Percentiles rank a stretch among this genome's conserved stretches.
Evolutionary conservation across 2,329 filamentous ascomycete genomes (phyloP).

Genomic region (Exophiala bonariae): DNA sequence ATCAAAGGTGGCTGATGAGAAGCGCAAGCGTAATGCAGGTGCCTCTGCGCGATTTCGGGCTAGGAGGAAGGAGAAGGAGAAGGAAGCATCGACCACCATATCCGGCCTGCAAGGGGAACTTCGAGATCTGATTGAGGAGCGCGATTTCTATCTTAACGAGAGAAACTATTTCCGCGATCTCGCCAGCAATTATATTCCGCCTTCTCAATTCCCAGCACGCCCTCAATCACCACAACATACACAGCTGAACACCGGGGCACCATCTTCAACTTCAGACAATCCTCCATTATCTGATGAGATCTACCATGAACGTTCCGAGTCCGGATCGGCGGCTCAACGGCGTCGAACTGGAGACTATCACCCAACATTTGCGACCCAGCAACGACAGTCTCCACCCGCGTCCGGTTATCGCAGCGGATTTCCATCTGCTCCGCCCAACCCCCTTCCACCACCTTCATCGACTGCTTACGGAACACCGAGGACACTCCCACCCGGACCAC

Average conservation of each 20-base stretch:
- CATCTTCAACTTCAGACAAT: slow-evolving; percentile 7
- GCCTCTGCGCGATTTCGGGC: slow-evolving; percentile 80
- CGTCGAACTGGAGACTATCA: slow-evolving; percentile 27
- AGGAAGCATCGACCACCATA: slow-evolving; percentile 68
- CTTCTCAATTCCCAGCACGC: slow-evolving; percentile 26
- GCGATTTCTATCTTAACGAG: slow-evolving; percentile 72
- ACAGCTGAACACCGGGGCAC: slow-evolving; percentile 1
- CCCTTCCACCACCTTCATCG: slow-evolving; percentile 18
- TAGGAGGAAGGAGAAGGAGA: slow-evolving; percentile 79
- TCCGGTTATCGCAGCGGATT: slow-evolving; percentile 9
- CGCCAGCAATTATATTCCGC: slow-evolving; percentile 47
- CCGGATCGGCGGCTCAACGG: slow-evolving; percentile 21
- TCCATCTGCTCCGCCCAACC: slow-evolving; percentile 15
- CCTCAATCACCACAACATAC: slow-evolving; percentile 26
- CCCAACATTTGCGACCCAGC: slow-evolving; percentile 14
- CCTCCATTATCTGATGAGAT: slow-evolving; percentile 17
- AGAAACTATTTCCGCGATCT: slow-evolving; percentile 71
- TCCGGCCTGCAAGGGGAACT: slow-evolving; percentile 68
- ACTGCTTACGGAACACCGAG: slow-evolving; percentile 16
- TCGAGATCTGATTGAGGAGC: slow-evolving; percentile 66
- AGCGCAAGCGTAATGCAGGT: slow-evolving; percentile 79
- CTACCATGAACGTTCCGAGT: slow-evolving; percentile 20
- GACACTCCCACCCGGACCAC: slow-evolving; percentile 16
- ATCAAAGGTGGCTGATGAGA: slow-evolving; percentile 80
- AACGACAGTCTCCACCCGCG: slow-evolving; percentile 16